A percentile compares a stretch with the other conserved stretches of the same genome.
Evolutionary conservation across 306 rosid species (phyloP).

Genomic region (Astragalus membranaceus): DNA sequence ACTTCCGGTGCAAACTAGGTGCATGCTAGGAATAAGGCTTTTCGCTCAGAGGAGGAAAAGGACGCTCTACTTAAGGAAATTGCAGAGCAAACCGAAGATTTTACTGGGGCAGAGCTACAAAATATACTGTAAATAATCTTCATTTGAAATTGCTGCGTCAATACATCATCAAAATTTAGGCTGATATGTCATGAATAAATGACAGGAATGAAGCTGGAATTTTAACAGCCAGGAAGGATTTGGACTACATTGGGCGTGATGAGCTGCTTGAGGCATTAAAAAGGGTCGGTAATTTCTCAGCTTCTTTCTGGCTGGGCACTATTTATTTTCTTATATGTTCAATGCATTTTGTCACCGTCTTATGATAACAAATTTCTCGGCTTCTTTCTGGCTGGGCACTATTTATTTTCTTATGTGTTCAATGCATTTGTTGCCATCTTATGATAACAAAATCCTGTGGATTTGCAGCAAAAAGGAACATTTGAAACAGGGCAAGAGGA

Average conservation of each 20-base stretch:
- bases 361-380: constrained; percentile 4
- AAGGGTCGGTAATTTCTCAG: constrained; percentile 56
- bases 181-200: constrained; percentile 31
- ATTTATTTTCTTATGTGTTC: constrained; percentile 1
- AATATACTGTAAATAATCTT: constrained; percentile 67
- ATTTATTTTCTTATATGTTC: constrained; percentile 1
- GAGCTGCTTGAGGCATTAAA: constrained; percentile 94
- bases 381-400: constrained; percentile 24
- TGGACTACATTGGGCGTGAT: constrained; percentile 79
- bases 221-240: constrained; percentile 96
- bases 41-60: constrained; percentile 80
- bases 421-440: not conserved
- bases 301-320: constrained; percentile 24
- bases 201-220: constrained; percentile 99
- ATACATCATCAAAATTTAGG: not conserved
- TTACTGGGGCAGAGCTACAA: constrained; percentile 98
- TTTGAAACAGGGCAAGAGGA: constrained; percentile 99
- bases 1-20: constrained; percentile 46
- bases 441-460: constrained; percentile 13
- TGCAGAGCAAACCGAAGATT: constrained; percentile 86
- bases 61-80: constrained; percentile 68
- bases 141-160: constrained; percentile 8
- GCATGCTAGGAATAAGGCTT: constrained; percentile 89
- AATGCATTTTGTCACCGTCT: not conserved
- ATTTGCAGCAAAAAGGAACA: constrained; percentile 94